A percentile compares a stretch with the other conserved stretches of the same genome.
phyloP scores from a whole-genome alignment of 257 asterid species.

The Sherardia arvensis region DNA sequence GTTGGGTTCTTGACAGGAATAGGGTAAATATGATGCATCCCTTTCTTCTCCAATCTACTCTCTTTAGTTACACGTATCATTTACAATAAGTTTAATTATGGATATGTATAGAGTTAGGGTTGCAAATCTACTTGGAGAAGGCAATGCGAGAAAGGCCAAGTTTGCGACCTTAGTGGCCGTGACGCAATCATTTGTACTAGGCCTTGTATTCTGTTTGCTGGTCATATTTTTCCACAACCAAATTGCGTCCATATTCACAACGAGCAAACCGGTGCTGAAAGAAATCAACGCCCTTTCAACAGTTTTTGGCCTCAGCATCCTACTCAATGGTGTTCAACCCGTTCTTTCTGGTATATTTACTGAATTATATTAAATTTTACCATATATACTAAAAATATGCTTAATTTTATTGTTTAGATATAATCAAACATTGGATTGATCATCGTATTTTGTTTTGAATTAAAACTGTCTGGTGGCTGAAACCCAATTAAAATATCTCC shows the following conservation, averaged over 20 bases:
- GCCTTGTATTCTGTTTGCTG: constrained; percentile 32
- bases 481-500: no score
- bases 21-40: constrained; percentile 1
- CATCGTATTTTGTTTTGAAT: no score
- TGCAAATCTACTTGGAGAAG: constrained; percentile 66
- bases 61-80: no score
- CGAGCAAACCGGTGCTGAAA: constrained; percentile 34
- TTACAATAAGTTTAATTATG: no score
- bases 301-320: constrained; percentile 41
- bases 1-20: neutral
- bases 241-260: constrained; percentile 36
- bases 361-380: no score
- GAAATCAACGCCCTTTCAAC: constrained; percentile 32
- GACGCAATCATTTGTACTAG: constrained; percentile 31
- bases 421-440: no score
- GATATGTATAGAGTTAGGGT: constrained; percentile 75
- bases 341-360: constrained; percentile 45
- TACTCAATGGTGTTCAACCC: constrained; percentile 50
- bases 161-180: constrained; percentile 47
- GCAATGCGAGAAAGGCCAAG: constrained; percentile 45
- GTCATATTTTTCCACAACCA: constrained; percentile 28
- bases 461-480: no score
- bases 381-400: no score
- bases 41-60: no score
- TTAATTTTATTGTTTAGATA: no score